Base-by-base conservation (phyloP, 1,284 basidiomycete species). In the Ganoderma lingzhi region DNA sequence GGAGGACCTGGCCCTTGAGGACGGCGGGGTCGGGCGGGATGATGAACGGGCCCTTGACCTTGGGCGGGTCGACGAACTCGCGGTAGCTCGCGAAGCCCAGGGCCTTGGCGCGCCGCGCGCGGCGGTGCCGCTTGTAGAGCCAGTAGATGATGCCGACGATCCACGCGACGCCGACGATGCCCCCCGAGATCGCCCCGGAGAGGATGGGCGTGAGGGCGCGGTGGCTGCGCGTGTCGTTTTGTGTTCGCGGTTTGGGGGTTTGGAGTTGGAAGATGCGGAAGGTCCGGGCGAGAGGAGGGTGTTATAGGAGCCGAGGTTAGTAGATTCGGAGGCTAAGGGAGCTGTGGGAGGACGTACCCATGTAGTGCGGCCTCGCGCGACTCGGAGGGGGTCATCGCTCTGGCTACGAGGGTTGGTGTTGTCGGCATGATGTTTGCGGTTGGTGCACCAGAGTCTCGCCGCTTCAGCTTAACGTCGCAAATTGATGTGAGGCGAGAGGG, bases 21-120 rank as follows among this genome's bases (percentile, higher is more conserved):
- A 91, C 82, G 45, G 90, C 90, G 28, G 90, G 90, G 76, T 92
- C 90, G 1, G 90, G 90, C 23, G 90, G 90, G 42, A 92, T 85
- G 68, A 90, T 84, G 72, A 87, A 83, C 56, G 82, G 73, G 62
- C 83, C 79, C 62, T 74, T 70, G 66, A 77, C 76, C 74, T 78
- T 77, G 30, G 75, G 77, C 53, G 75, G 76, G 56, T 79, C 76
- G 65, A 77, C 75, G 72, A 79, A 78, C 74, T 78, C 76, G 74
- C 76, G 75, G 74, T 76, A 76, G 68, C 68, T 78, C 65, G 69
- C 73, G 71, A 69, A 78, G 64, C 76, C 79, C 37, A 74, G 77
- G 61, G 74, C 76, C 70, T 73, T 74, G 28, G 79, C 79, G 30
- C 75, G 74, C 55, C 68, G 69, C 65, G 78, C 77, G 70, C 78